These are phyloP conservation scores for Fusarium floridanum DNA, from an alignment of 2,329 filamentous ascomycete genomes.

Conservation along the genomic window DNA sequence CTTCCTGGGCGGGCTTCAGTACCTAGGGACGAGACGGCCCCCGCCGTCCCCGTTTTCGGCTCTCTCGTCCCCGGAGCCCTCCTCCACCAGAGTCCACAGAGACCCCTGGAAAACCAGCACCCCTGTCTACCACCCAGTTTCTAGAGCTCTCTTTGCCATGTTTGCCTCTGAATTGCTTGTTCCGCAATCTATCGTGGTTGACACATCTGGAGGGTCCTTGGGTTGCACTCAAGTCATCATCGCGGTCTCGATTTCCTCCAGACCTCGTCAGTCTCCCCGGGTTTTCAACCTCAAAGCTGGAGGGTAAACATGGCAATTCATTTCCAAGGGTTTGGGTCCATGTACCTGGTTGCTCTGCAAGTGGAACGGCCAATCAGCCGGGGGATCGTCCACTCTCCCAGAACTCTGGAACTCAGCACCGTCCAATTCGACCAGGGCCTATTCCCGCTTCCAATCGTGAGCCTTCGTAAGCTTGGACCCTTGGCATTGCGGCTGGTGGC, in stretches of 20 bases:
- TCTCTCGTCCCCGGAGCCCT: conserved; percentile 34
- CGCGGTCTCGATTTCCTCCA: conserved; percentile 2
- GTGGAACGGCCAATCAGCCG: conserved; percentile 39
- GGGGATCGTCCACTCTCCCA: conserved; percentile 37
- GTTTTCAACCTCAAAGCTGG: conserved; percentile 5
- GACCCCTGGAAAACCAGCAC: conserved; percentile 34
- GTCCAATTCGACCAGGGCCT: conserved; percentile 20
- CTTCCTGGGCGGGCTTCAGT: neutral
- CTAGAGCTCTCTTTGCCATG: conserved; percentile 1
- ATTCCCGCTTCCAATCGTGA: conserved; percentile 23
- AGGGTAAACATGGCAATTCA: conserved; percentile 26
- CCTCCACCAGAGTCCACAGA: conserved; percentile 35
- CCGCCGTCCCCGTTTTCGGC: conserved; percentile 25
- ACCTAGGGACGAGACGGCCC: conserved; percentile 3
- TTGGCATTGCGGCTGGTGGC: conserved; percentile 17
- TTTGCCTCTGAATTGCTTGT: conserved; percentile 16
- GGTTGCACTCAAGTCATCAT: conserved; percentile 3
- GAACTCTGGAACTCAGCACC: conserved; percentile 30
- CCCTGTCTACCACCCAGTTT: conserved; percentile 43
- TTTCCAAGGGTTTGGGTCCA: conserved; percentile 31
- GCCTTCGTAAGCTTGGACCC: conserved; percentile 6
- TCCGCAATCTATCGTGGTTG: conserved; percentile 14
- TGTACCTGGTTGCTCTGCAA: conserved; percentile 30
- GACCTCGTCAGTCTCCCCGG: neutral
- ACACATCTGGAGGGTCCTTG: neutral